Evolutionary conservation across 306 rosid genomes (phyloP), one percentile per base, ranked within the genome.

Genomic region (Herpetospermum pedunculosum): DNA sequence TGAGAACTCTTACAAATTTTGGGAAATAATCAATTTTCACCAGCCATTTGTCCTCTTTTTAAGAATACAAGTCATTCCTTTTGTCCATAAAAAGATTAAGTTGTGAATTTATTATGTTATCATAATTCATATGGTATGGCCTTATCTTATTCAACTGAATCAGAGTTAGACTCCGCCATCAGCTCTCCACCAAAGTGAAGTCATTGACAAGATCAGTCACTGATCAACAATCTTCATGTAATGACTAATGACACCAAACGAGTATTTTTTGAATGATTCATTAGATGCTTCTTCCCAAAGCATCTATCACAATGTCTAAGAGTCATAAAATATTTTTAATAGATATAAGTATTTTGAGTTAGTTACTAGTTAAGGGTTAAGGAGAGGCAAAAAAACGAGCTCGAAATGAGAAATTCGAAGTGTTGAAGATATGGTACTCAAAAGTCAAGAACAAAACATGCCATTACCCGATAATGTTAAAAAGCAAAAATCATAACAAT

Each of bases 401-500:
- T 30, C 26, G 5, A 12, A 41, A 23, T 21, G 2, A 37, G 23
- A 41, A 67, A 41, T 41, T 44, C 1, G 40, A 69, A 8, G 2
- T 28, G 8, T 41, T 16, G 16, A 44, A 26, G 26, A 69, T 23
- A 43, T 29, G 16, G 5, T 25, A 69, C 23, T 43, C 57, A 16
- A 12, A 59, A 16, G 25, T 69, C 74, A 8, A 44, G 8, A 69
- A 28, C 74, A 69, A 28, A 68, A 26, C 74, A 28, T 69, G 40
- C 16, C 40, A 44, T 44, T 46, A 47, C 55, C 0, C 13, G 57
- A 70, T 26, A 72, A 10, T 4, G 63, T 30, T 14, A 5, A 7
- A 18, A 77, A 48, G 10, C 35, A 71, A 78, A 60, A 18, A 38
- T 16, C 43, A 18, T 19, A 77, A 70, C 8, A 76, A 25, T 70